These are phyloP conservation scores for Aspergillus sp. DNA, from an alignment of 2,329 filamentous ascomycete species.

Conservation along the genomic window DNA sequence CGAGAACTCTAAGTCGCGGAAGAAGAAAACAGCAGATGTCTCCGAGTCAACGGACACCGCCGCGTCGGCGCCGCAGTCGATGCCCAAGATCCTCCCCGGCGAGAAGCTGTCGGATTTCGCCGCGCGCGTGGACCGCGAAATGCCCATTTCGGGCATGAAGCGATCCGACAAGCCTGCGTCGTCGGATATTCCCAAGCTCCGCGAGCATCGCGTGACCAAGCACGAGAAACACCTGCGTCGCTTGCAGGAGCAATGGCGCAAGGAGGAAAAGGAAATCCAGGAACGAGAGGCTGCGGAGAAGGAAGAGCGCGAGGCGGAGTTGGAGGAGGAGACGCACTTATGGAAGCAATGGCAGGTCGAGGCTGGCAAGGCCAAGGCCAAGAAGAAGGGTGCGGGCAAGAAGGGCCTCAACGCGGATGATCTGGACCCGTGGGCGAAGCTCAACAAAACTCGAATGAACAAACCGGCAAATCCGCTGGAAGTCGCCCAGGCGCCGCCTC, in stretches of 20 bases:
- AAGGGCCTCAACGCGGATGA: conserved; percentile 51
- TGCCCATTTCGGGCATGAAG: conserved; percentile 71
- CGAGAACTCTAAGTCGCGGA: conserved; percentile 15
- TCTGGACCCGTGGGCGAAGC: conserved; percentile 73
- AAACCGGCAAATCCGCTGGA: conserved; percentile 39
- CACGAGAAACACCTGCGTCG: conserved; percentile 76
- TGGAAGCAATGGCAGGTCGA: conserved; percentile 62
- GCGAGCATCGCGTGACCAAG: conserved; percentile 66
- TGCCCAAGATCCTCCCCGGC: conserved; percentile 73
- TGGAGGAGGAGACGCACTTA: conserved; percentile 61
- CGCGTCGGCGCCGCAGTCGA: conserved; percentile 15
- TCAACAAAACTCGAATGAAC: conserved; percentile 54
- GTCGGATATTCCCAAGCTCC: conserved; percentile 26
- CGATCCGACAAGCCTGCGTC: conserved; percentile 46
- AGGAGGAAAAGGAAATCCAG: conserved; percentile 54
- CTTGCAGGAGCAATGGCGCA: conserved; percentile 58
- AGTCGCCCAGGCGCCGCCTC: conserved; percentile 73
- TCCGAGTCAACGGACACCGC: not conserved
- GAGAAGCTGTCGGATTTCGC: conserved; percentile 81
- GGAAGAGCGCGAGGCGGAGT: conserved; percentile 62
- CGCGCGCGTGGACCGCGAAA: conserved; percentile 75
- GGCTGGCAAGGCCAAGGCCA: conserved; percentile 49
- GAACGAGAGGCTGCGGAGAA: conserved; percentile 77
- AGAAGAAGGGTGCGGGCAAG: conserved; percentile 43
- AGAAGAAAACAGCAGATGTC: conserved; percentile 15